phyloP scores from a whole-genome alignment of 2,329 filamentous ascomycete species.

The Botryosphaeria dothidea region DNA sequence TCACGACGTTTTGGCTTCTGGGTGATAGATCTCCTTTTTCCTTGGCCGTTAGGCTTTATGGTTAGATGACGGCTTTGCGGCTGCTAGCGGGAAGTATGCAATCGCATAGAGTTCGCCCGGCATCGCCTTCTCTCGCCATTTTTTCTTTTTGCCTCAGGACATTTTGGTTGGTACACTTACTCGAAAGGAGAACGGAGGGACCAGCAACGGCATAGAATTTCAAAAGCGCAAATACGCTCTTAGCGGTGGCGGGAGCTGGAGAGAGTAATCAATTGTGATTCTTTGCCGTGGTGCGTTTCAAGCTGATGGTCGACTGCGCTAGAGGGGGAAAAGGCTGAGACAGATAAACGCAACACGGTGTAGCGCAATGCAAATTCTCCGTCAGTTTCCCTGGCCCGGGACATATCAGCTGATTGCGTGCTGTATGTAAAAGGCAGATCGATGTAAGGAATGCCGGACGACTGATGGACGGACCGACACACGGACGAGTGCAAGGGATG shows the following conservation, averaged over 20 bases:
- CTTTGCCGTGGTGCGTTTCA: neutral
- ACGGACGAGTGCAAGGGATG: neutral
- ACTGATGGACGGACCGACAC: neutral
- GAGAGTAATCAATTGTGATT: neutral
- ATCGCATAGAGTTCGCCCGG: neutral
- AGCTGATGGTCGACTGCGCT: neutral
- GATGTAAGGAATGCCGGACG: neutral
- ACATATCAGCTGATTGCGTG: too few relatives aligned
- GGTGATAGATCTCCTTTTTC: neutral
- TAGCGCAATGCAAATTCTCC: too few relatives aligned
- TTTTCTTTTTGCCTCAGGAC: neutral
- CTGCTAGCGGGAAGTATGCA: neutral
- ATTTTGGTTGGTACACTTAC: too few relatives aligned
- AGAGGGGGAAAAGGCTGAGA: neutral
- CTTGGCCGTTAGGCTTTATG: neutral
- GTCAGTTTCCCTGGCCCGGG: too few relatives aligned
- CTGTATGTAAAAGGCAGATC: too few relatives aligned
- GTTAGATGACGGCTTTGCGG: neutral
- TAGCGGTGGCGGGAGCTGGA: neutral
- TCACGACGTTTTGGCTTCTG: neutral
- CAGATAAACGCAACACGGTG: neutral
- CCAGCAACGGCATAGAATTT: too few relatives aligned
- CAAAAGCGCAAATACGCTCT: neutral
- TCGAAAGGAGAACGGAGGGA: neutral
- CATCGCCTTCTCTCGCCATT: neutral